Conservation (phyloP, 306 rosid genomes). For the Trichosanthes cucumerina region DNA sequence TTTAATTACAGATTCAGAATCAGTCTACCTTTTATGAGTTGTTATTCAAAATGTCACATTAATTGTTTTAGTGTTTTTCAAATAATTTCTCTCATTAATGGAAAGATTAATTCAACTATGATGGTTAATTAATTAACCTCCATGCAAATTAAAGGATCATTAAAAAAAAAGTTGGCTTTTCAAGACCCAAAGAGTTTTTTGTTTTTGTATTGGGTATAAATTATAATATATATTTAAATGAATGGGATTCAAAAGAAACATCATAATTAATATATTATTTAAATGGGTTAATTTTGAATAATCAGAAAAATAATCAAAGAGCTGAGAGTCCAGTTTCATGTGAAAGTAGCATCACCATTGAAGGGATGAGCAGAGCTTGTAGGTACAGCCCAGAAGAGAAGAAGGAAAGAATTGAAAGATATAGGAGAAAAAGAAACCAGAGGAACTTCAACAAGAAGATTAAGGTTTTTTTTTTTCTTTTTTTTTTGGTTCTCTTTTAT, state of each 20-base stretch:
- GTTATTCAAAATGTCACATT: neutral
- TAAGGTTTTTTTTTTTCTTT: constrained; percentile 31
- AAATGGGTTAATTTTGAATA: neutral
- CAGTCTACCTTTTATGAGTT: too few species aligned
- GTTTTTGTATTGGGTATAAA: neutral
- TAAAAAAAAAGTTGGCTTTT: neutral
- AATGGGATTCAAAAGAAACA: neutral
- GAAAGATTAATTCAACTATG: neutral
- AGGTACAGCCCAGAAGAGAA: constrained; percentile 78
- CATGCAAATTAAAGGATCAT: constrained; percentile 1
- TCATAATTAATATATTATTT: neutral
- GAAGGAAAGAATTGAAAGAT: constrained; percentile 78
- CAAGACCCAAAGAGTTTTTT: neutral
- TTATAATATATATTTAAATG: neutral
- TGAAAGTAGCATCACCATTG: constrained; percentile 72
- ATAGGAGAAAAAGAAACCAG: constrained; percentile 60
- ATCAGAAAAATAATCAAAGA: neutral
- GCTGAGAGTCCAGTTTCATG: constrained; percentile 60
- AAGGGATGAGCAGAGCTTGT: constrained; percentile 80
- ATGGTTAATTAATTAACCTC: neutral
- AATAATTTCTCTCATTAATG: neutral
- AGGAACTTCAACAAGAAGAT: constrained; percentile 95
- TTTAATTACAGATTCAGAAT: too few species aligned
- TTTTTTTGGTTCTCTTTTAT: neutral
- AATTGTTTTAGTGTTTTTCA: too few species aligned